Evolutionary conservation across 1,284 basidiomycete genomes (phyloP), one percentile per base, ranked within the genome.

Genomic region (Ustilago xerochloae): DNA sequence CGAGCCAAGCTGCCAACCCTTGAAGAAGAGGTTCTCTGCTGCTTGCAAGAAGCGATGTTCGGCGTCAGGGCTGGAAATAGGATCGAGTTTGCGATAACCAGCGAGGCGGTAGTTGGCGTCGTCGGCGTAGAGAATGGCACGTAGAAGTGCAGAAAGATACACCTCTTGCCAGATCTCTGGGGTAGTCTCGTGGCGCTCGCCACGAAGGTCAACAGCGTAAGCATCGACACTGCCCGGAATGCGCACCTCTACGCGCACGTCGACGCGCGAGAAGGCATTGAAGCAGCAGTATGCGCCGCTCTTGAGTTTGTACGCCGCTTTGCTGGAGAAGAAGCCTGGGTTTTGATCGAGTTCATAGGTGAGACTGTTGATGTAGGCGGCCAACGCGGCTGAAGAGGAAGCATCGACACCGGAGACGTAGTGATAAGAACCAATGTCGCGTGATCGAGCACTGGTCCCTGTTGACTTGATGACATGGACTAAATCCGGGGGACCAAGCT

Each of bases 1-100:
- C 0, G 94, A 97, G 3, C 96, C 96, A 1, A 98, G 91, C 84
- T 97, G 95, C 97, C 96, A 99, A 29, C 96, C 95, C 85, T 97
- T 94, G 84, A 90, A 87, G 84, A 99, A 99, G 47, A 97, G 86
- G 0, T 90, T 90, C 81, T 98, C 96, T 1, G 94, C 92, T 0
- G 93, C 93, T 77, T 94, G 91, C 6, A 99, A 87, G 84, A 99
- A 99, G 35, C 93, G 88, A 49, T 92, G 86, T 85, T 99, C 96
- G 20, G 91, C 91, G 79, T 99, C 97, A 0, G 89, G 89, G 1
- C 90, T 90, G 1, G 93, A 92, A 81, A 99, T 95, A 6, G 96
- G 96, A 84, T 98, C 95, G 36, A 99, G 88, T 83, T 95, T 96
- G 77, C 97, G 91, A 84, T 95, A 98, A 8, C 94, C 94, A 18